Conservation (phyloP, 2,329 filamentous ascomycete genomes). For the Arthrobotrys sinensis region DNA sequence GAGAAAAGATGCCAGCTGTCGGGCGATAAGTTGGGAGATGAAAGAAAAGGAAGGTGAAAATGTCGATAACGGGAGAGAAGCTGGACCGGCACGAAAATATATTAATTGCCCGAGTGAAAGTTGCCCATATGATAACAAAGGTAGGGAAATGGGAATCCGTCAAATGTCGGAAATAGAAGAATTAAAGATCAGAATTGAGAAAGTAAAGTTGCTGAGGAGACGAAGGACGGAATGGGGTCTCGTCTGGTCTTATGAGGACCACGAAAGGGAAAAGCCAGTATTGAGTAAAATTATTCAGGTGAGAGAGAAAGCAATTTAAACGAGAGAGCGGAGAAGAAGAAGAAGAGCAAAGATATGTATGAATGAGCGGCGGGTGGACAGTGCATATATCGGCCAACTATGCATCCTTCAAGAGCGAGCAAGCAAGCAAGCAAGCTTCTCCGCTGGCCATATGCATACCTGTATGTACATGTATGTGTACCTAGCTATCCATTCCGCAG, state of each 20-base stretch:
- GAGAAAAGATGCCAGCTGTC: slow-evolving; percentile 35
- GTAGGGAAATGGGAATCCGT: background rate
- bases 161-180: slow-evolving; percentile 1
- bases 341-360: slow-evolving; percentile 13
- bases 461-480: too few relatives aligned
- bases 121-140: background rate
- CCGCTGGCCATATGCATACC: slow-evolving; percentile 10
- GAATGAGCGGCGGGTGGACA: slow-evolving; percentile 42
- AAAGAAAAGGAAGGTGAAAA: slow-evolving; percentile 22
- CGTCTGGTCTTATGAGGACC: background rate
- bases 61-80: slow-evolving; percentile 9
- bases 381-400: slow-evolving; percentile 59
- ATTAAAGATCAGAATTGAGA: background rate
- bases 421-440: background rate
- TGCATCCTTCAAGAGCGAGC: slow-evolving; percentile 25
- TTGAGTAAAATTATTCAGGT: background rate
- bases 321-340: background rate
- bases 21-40: slow-evolving; percentile 23
- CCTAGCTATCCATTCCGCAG: slow-evolving; percentile 43
- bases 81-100: background rate
- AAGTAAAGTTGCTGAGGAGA: slow-evolving; percentile 8
- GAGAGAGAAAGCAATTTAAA: slow-evolving; percentile 29
- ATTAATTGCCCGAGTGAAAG: slow-evolving; percentile 22
- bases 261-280: background rate
- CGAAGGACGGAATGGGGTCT: slow-evolving; percentile 1